Evolutionary conservation across 768 basidiomycete species (phyloP), one percentile per base, ranked within the genome.

Genomic region (Candolleomyces eurysporus): DNA sequence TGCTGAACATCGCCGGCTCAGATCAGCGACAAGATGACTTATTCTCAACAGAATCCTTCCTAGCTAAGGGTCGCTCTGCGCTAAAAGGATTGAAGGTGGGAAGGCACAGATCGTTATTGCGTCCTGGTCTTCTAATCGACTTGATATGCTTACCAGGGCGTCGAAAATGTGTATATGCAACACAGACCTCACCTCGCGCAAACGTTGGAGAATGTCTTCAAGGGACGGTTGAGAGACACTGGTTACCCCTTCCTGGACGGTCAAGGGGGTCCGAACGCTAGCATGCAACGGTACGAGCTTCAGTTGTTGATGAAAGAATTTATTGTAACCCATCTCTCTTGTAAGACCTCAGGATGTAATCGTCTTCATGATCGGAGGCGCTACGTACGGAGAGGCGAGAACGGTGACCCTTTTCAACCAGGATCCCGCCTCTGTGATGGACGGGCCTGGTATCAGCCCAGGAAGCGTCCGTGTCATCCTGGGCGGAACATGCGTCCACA

Each of bases 121-220:
- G 31, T 39, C 43, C 8, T 31, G 5, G 4, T 59, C 13, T 50
- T 31, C 26, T 61, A 14, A 57, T 30, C 51, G 48, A 26, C 42
- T 45, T 42, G 9, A 40, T 40, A 43, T 48, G 32, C n/a, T 32
- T 36, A 64, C 4, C 59, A 96, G 93, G 97, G 97, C 2, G 96
- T 98, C 4, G 97, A 99, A 75, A 99, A 99, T 68, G 96, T 98
- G 16, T 99, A 98, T 72, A 99, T 94, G 59, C 97, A 98, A 67
- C 97, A 98, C 68, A 88, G 87, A 16, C 97, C 97, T 7, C 95
- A 96, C 73, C 79, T 99, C 5, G 88, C 91, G 1, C 90, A 97
- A 69, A 98, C 96, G 2, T 75, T 98, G 16, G 97, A 99, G 68
- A 83, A 91, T 57, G 75, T 99, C 4, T 84, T 96, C 68, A 93